These are phyloP conservation scores for Eucalyptus erythrocorys DNA, from an alignment of 345 rosid genomes.

Conservation along the genomic window DNA sequence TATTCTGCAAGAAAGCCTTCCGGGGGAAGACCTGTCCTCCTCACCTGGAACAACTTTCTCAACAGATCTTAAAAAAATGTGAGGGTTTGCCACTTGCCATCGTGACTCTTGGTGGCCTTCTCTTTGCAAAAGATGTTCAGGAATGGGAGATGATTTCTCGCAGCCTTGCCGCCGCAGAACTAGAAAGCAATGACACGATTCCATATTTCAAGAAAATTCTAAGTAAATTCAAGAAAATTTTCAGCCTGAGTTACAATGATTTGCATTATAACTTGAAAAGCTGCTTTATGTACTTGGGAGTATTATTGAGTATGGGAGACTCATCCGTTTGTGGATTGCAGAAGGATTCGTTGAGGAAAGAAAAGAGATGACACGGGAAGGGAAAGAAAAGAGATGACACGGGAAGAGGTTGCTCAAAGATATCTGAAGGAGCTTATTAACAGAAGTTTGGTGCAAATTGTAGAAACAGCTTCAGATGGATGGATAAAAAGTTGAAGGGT, in stretches of 20 bases:
- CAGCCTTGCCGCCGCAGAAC: not conserved
- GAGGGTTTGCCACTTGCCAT: too few relatives aligned
- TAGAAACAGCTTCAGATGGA: accelerated
- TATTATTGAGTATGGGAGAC: not conserved
- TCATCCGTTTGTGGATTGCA: not conserved
- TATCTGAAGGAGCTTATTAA: not conserved
- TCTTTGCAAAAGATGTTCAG: too few relatives aligned
- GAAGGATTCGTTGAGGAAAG: not conserved
- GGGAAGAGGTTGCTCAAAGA: not conserved
- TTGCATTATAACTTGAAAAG: not conserved
- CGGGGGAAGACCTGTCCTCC: not conserved
- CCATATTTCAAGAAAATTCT: not conserved
- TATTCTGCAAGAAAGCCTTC: not conserved
- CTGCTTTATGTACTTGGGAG: not conserved
- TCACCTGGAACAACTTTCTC: too few relatives aligned
- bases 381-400: too few relatives aligned
- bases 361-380: too few relatives aligned
- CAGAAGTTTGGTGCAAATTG: not conserved
- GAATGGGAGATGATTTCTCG: not conserved
- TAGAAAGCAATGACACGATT: not conserved
- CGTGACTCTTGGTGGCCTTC: too few relatives aligned
- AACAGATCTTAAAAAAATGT: too few relatives aligned
- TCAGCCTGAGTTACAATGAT: not conserved
- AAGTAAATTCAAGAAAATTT: too few relatives aligned
- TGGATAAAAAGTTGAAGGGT: not conserved